Conservation (phyloP, 2,329 filamentous ascomycete genomes). For the Epichloe sylvatica region DNA sequence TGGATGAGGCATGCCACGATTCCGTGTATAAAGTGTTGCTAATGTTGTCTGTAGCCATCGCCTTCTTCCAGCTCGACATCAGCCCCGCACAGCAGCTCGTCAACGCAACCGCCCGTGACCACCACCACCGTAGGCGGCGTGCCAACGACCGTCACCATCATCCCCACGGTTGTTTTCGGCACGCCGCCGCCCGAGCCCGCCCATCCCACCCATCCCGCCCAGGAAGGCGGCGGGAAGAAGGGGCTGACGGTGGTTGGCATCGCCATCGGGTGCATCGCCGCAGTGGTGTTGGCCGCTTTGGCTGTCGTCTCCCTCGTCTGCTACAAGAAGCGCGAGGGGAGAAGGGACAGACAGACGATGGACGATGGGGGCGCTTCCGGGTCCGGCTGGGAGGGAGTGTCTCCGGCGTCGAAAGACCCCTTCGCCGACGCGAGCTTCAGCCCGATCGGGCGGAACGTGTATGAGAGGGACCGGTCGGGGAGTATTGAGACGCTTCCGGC, state of each 20-base stretch:
- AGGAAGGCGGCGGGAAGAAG: not conserved
- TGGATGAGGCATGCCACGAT: no score
- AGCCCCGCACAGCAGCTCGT: no score
- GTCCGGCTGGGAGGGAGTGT: not conserved
- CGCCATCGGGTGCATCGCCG: not conserved
- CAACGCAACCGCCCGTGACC: not conserved
- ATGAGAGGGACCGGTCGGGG: conserved; percentile 2
- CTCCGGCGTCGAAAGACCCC: not conserved
- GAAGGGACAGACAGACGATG: not conserved
- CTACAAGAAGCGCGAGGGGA: not conserved
- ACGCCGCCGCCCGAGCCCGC: not conserved
- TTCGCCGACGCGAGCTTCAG: not conserved
- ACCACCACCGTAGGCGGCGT: not conserved
- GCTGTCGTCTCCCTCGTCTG: not conserved
- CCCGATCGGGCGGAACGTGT: not conserved
- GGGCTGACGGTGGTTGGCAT: not conserved
- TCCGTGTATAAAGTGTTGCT: no score
- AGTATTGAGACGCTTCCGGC: conserved; percentile 1
- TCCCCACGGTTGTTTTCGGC: not conserved
- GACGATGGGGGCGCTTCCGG: not conserved
- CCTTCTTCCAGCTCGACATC: no score
- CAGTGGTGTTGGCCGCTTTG: not conserved
- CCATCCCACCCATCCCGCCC: not conserved
- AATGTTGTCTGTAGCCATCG: no score
- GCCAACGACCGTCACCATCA: not conserved